These are phyloP conservation scores for Cichorium intybus DNA, from an alignment of 140 eudicot genomes.

Conservation along the genomic window DNA sequence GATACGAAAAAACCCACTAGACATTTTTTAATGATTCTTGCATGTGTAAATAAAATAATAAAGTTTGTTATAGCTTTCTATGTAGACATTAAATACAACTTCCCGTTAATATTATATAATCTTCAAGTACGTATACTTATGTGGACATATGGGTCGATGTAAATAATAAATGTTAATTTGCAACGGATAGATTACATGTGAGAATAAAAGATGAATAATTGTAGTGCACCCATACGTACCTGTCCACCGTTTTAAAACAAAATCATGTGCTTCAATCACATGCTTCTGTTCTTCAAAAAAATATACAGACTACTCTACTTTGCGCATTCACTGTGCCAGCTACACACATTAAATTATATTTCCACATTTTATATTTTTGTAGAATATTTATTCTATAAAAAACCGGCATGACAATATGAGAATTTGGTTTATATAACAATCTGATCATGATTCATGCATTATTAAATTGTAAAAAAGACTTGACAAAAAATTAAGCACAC, in stretches of 20 bases:
- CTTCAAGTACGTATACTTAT: conserved; percentile 2
- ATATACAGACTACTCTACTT: background rate
- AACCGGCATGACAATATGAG: too few species aligned
- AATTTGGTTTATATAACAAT: too few species aligned
- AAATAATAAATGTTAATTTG: conserved; percentile 6
- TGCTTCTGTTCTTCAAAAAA: conserved; percentile 37
- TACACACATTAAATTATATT: conserved; percentile 24
- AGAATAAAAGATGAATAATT: conserved; percentile 42
- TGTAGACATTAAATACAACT: background rate
- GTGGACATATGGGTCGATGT: conserved; percentile 6
- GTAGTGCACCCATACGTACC: conserved; percentile 35
- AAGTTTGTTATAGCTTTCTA: background rate
- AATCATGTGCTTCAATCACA: conserved; percentile 33
- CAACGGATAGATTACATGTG: conserved; percentile 37
- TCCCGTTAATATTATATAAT: background rate
- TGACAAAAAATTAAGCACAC: conserved; percentile 8
- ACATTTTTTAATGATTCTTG: background rate
- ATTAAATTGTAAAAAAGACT: background rate
- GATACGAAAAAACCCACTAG: background rate
- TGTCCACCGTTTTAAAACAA: conserved; percentile 31
- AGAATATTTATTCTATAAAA: too few species aligned
- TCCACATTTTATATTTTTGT: conserved; percentile 2
- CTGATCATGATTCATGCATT: background rate
- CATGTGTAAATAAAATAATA: background rate
- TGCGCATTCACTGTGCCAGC: conserved; percentile 26